phyloP scores from a whole-genome alignment of 179 eudicot genomes.

The Corrigiola litoralis region DNA sequence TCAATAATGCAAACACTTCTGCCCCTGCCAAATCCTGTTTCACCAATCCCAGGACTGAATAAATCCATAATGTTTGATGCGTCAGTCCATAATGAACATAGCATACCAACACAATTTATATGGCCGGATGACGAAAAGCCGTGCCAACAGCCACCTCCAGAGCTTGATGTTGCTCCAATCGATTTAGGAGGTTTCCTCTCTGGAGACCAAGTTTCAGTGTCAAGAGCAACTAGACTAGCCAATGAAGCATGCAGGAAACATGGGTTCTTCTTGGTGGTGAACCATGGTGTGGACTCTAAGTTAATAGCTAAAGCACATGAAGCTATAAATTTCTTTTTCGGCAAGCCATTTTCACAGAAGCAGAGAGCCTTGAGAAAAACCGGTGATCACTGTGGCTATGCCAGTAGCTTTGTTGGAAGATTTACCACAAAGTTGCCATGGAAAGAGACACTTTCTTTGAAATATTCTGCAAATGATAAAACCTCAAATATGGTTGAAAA shows the following conservation, averaged over 20 bases:
- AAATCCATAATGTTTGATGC: constrained; percentile 32
- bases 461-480: constrained; percentile 30
- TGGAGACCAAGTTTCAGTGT: constrained; percentile 36
- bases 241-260: constrained; percentile 69
- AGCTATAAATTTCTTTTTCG: constrained; percentile 53
- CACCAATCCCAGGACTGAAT: background rate
- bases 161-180: constrained; percentile 38
- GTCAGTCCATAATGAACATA: constrained; percentile 28
- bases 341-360: constrained; percentile 50
- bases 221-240: constrained; percentile 38
- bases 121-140: constrained; percentile 65
- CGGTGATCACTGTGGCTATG: constrained; percentile 78
- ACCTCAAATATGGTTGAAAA: constrained; percentile 43
- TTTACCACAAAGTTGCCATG: constrained; percentile 82
- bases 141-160: constrained; percentile 29
- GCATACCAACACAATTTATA: constrained; percentile 50
- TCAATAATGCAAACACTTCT: constrained; percentile 20
- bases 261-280: constrained; percentile 68
- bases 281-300: constrained; percentile 52
- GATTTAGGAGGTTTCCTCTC: constrained; percentile 51
- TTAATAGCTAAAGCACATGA: constrained; percentile 57
- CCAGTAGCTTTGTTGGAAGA: constrained; percentile 78
- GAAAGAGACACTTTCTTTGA: constrained; percentile 90
- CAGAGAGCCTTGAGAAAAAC: constrained; percentile 53
- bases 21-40: constrained; percentile 2